phyloP scores from a whole-genome alignment of 164 flowering plant species.

The Cinnamomum micranthum region DNA sequence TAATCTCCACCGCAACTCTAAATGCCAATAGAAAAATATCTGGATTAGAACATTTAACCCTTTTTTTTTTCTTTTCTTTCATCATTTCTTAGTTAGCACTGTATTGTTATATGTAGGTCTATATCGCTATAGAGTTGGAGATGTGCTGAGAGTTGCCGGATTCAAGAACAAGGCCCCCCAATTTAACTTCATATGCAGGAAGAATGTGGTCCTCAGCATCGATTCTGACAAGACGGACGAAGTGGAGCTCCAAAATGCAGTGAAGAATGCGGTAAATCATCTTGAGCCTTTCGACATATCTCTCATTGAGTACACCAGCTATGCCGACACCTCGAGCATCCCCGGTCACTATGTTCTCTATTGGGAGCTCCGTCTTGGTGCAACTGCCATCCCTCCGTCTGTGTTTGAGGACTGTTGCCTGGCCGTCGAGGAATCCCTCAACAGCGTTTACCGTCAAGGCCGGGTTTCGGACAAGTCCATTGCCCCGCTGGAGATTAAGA shows the following conservation, averaged over 20 bases:
- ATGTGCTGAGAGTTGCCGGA: conserved; percentile 80
- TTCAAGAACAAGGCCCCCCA: conserved; percentile 97
- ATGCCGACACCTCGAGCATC: conserved; percentile 57
- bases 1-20: no score
- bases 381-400: conserved; percentile 67
- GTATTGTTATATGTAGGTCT: conserved; percentile 38
- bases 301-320: conserved; percentile 85
- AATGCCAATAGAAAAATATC: no score
- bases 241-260: conserved; percentile 85
- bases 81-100: neutral
- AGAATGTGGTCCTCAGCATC: conserved; percentile 86
- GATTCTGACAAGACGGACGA: conserved; percentile 96
- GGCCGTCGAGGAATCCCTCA: conserved; percentile 77
- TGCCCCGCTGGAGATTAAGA: conserved; percentile 84
- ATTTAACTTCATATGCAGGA: conserved; percentile 83
- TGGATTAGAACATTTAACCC: no score
- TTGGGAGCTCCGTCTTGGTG: conserved; percentile 74
- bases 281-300: conserved; percentile 64
- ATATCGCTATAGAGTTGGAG: conserved; percentile 85
- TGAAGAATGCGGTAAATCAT: conserved; percentile 63
- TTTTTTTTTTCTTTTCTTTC: neutral
- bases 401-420: conserved; percentile 86
- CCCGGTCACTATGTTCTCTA: conserved; percentile 93
- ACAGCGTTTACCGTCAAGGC: conserved; percentile 88
- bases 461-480: conserved; percentile 81